Base-by-base conservation (phyloP, 2,329 filamentous ascomycete genomes). In the Tolypocladium tropicale region DNA sequence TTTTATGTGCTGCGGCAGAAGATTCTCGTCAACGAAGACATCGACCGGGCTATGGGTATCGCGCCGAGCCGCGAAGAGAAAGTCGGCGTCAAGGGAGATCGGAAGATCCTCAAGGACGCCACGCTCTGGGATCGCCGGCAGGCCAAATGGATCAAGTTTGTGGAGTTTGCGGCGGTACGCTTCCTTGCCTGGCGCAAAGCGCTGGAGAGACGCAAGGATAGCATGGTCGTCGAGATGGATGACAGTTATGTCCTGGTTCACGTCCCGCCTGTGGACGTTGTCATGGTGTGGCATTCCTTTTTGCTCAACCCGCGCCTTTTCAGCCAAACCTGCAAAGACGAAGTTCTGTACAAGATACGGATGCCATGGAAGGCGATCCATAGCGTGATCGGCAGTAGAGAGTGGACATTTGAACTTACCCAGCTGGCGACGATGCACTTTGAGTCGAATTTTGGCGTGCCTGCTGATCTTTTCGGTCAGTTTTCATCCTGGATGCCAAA, bases 1-100 rank as follows among this genome's bases (percentile, higher is more conserved):
- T 75, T 86, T 53, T 76, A 79, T 41, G 73, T 77, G 39, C 68
- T 86, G n/a, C 76, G 76, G n/a, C 58, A 61, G 9, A 58, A 55
- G 0, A 56, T 68, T 2, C 43, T 68, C 2, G 53, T 58, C 0
- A 67, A 66, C 0, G 49, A 41, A 7, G 56, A 56, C 0, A 28
- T 68, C 0, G 64, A 62, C n/a, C 41, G 37, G 18, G 57, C 56
- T 7, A 59, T 65, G 52, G 56, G 28, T 7, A 65, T 61, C 30
- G 51, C 46, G 5, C 65, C 56, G 32, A 11, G 32, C 0, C 61
- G 59, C 6, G 55, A 53, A 50, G 56, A 18, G 3, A 67, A 62
- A 36, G 60, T 57, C 0, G 62, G 61, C 0, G 1, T 5, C 3
- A 37, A 53, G 0, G 63, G 63, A 5, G 64, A 65, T 25, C 58